A percentile compares a stretch with the other conserved stretches of the same genome.
Conservation (phyloP, 768 basidiomycete genomes). For the Boletellus ananiceps region DNA sequence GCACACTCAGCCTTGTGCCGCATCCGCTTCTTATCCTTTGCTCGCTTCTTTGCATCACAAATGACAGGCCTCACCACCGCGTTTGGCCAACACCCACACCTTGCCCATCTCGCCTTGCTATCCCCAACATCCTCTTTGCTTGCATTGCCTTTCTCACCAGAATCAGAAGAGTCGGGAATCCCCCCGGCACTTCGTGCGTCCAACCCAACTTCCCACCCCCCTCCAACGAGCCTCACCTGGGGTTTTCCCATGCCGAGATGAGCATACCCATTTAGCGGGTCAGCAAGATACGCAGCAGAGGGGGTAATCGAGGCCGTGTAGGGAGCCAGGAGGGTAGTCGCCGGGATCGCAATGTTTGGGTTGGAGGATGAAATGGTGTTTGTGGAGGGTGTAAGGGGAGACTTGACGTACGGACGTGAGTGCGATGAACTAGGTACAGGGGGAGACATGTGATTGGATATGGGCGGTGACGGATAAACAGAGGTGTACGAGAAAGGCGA, state of each 20-base stretch:
- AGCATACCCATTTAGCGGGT: conserved; percentile 85
- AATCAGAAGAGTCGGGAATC: conserved; percentile 25
- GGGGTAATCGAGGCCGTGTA: conserved; percentile 62
- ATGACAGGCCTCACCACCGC: conserved; percentile 43
- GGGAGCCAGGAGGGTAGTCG: conserved; percentile 56
- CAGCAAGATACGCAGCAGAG: conserved; percentile 62
- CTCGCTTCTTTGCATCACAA: conserved; percentile 27
- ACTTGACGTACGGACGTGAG: conserved; percentile 14
- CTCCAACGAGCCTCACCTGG: conserved; percentile 73
- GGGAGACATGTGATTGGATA: conserved; percentile 21
- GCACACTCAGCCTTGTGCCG: conserved; percentile 18
- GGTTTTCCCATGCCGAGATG: conserved; percentile 81
- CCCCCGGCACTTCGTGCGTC: conserved; percentile 73
- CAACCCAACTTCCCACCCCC: conserved; percentile 72
- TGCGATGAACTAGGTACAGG: conserved; percentile 19
- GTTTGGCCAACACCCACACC: conserved; percentile 54
- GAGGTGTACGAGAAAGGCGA: conserved; percentile 17
- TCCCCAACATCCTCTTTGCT: conserved; percentile 36
- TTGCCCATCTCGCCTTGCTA: conserved; percentile 48
- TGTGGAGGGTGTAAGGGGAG: conserved; percentile 34
- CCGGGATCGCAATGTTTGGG: conserved; percentile 53
- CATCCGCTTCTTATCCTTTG: conserved; percentile 13
- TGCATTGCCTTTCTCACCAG: background rate
- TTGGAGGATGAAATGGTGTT: conserved; percentile 38
- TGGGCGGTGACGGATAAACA: conserved; percentile 25